phyloP scores from a whole-genome alignment of 2,329 filamentous ascomycete genomes.

The Cladophialophora psammophila region DNA sequence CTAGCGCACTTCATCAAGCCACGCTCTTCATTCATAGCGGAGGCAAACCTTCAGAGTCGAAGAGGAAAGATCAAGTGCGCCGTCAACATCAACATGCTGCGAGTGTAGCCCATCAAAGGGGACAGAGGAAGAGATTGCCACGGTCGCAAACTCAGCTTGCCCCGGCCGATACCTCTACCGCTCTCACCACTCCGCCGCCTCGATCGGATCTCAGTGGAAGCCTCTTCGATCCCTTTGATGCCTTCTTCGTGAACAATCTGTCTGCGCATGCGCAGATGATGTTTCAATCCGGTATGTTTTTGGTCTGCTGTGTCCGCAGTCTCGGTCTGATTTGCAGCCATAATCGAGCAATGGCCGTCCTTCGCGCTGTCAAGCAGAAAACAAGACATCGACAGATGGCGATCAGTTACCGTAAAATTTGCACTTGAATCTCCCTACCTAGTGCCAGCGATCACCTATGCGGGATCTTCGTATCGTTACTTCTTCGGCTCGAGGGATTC shows the following conservation, averaged over 20 bases:
- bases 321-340: constrained; percentile 21
- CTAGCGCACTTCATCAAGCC: background rate
- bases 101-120: constrained; percentile 18
- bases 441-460: constrained; percentile 26
- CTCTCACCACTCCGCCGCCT: background rate
- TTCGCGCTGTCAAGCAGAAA: constrained; percentile 23
- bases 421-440: constrained; percentile 24
- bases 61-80: constrained; percentile 18
- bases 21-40: constrained; percentile 4
- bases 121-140: constrained; percentile 5
- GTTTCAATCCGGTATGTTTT: constrained; percentile 25
- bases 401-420: constrained; percentile 10
- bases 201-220: constrained; percentile 11
- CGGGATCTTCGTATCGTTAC: constrained; percentile 24
- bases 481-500: constrained; percentile 25
- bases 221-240: constrained; percentile 26
- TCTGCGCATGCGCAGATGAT: constrained; percentile 15
- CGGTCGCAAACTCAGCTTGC: background rate
- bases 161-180: background rate
- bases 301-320: background rate
- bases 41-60: constrained; percentile 7
- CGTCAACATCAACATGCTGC: constrained; percentile 25
- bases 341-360: constrained; percentile 30
- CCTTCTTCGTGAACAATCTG: constrained; percentile 11
- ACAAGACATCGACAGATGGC: constrained; percentile 26